Evolutionary conservation across 257 asterid species (phyloP), one percentile per base, ranked within the genome.

Genomic region (Nicotiana knightiana): DNA sequence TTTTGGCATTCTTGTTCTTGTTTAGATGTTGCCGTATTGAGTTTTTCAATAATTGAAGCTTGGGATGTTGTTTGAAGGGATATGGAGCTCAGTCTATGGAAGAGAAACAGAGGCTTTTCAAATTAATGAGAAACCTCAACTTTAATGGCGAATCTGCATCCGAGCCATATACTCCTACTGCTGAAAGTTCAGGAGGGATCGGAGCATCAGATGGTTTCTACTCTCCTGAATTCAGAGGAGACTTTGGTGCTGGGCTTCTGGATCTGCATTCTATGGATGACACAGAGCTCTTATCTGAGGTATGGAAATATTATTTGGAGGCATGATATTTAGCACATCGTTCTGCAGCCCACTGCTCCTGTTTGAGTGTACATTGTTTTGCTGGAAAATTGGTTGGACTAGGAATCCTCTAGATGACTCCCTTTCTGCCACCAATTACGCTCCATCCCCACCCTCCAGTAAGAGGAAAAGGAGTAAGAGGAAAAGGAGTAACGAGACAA

Each of bases 201-300:
- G 86, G 95, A 82, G 86, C 90, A 43, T 82, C 94, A 68, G 98
- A 94, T 55, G 95, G 94, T 9, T 85, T 89, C 83, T 90, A 91
- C 85, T 92, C 98, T 82, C 97, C 98, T 3, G 99, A 96, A 82
- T 91, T 94, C 86, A 89, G 97, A 81, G 98, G 98, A 80, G 98
- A 96, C 82, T 96, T 96, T 80, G 99, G 99, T 78, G 98, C 99
- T 82, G 99, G 99, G 53, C 98, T 96, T 86, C 86, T 96, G 91
- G 99, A 96, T 87, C 89, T 96, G 81, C 98, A 96, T 89, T 89
- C 99, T 81, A 93, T 96, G 99, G 99, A 96, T 88, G 99, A 96
- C 81, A 96, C 98, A 1, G 99, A 96, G 87, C 98, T 96, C 85
- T 90, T 96, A 90, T 90, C 98, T 51, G 99, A 94, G 92, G 99